Evolutionary conservation across 257 asterid species (phyloP).

Genomic region (Verbascum thapsus): DNA sequence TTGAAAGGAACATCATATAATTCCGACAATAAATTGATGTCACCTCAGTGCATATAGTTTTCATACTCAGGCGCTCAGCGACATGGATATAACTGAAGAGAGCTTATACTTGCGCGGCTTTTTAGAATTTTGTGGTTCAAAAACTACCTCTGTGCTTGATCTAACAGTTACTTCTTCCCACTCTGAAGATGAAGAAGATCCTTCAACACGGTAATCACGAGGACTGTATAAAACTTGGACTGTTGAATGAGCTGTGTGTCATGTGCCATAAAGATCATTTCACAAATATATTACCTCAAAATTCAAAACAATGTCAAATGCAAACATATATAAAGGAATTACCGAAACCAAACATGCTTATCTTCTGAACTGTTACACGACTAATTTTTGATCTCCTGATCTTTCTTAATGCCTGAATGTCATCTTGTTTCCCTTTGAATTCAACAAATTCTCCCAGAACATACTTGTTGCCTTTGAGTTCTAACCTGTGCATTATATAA

Average conservation of each 20-base stretch:
- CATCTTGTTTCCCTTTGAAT: slow-evolving; percentile 89
- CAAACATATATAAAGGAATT: slow-evolving; percentile 25
- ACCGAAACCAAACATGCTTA: slow-evolving; percentile 97
- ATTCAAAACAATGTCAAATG: slow-evolving; percentile 8
- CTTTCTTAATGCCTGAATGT: slow-evolving; percentile 57
- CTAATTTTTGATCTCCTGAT: slow-evolving; percentile 90
- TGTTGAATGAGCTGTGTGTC: slow-evolving; percentile 65
- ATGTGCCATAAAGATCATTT: slow-evolving; percentile 15
- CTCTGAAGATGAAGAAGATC: slow-evolving; percentile 54
- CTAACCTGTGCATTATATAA: slow-evolving; percentile 60
- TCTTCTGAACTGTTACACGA: slow-evolving; percentile 68
- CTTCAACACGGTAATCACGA: slow-evolving; percentile 74
- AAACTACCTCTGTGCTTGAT: slow-evolving; percentile 75
- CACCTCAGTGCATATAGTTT: slow-evolving; percentile 2
- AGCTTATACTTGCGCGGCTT: slow-evolving; percentile 76
- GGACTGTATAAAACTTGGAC: slow-evolving; percentile 67
- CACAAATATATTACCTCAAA: slow-evolving; percentile 18
- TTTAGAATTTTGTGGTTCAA: slow-evolving; percentile 63
- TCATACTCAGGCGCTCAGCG: slow-evolving; percentile 71
- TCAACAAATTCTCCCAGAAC: slow-evolving; percentile 86
- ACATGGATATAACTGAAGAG: slow-evolving; percentile 68
- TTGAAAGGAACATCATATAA: neutral
- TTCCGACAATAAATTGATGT: neutral
- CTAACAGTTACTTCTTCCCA: slow-evolving; percentile 72
- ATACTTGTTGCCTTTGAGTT: slow-evolving; percentile 73